Conservation (phyloP, 768 basidiomycete species). For the Mycena vitilis region DNA sequence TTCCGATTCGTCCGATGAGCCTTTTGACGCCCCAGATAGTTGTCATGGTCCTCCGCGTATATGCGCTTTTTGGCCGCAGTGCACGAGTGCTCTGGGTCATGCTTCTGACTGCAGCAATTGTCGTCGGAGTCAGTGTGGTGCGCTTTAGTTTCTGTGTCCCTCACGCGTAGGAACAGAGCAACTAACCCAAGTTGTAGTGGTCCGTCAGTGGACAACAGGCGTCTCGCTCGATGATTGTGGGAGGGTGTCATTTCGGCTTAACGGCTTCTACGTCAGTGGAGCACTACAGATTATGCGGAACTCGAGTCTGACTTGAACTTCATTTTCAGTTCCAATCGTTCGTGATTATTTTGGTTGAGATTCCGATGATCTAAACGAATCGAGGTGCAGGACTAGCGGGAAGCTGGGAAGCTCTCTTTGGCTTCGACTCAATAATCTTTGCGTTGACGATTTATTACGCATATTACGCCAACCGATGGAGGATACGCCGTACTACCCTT, state of each 20-base stretch:
- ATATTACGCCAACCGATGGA: slow-evolving; percentile 26
- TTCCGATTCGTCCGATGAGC: not conserved
- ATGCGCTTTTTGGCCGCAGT: slow-evolving; percentile 25
- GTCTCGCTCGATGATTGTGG: not conserved
- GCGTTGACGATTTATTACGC: slow-evolving; percentile 47
- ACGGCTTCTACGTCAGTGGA: slow-evolving; percentile 11
- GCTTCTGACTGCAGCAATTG: not conserved
- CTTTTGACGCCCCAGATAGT: not conserved
- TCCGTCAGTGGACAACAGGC: slow-evolving; percentile 17
- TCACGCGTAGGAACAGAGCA: not conserved
- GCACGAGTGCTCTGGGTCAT: slow-evolving; percentile 16
- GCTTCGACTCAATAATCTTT: slow-evolving; percentile 47
- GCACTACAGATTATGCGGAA: not conserved
- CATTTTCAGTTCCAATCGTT: slow-evolving; percentile 17
- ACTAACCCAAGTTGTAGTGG: not conserved
- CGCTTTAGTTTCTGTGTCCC: not conserved
- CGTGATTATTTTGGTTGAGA: not conserved
- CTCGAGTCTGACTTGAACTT: not conserved
- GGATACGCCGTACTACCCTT: slow-evolving; percentile 3
- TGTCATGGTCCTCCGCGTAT: slow-evolving; percentile 30
- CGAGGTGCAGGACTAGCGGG: slow-evolving; percentile 12
- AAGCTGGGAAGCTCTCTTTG: slow-evolving; percentile 38
- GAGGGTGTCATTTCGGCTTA: slow-evolving; percentile 23
- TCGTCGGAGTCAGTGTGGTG: slow-evolving; percentile 15
- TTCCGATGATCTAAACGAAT: not conserved